Base-by-base conservation (phyloP, 352 stramenopile species). In the Phytophthora fragariae region DNA sequence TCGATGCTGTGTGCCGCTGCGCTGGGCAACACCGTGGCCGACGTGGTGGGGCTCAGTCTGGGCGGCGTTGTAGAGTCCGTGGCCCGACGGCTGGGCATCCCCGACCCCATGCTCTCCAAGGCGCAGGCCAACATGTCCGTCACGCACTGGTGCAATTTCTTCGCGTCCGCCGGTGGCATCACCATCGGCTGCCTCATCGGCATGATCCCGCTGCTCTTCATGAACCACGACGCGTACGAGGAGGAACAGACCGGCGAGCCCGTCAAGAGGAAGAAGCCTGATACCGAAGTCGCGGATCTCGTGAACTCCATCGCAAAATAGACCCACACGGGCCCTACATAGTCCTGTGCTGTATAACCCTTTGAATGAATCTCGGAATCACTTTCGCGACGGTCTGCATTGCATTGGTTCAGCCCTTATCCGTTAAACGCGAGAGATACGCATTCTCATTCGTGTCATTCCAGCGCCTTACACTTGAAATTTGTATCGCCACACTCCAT, bases 1-100 rank as follows among this genome's bases (percentile, higher is more conserved):
- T 98, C 94, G 33, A 99, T 98, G 66, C 89, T 99, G 57, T 98
- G 92, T 54, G 97, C 97, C 17, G 97, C 96, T 2, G 97, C 95
- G 11, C 82, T 99, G 57, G 94, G 96, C 17, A 99, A 99, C 77
- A 98, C 98, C 27, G 89, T 99, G 37, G 92, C 85, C 24, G 97
- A 99, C 80, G 84, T 99, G 17, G 86, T 94, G 4, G 97, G 97
- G 7, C 88, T 99, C 37, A 97, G 92, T 68, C 83, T 99, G 12
- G 97, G 96, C 50, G 96, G 96, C 24, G 80, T 97, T 19, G 97
- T 99, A 60, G 91, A 96, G 68, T 82, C 76, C 39, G 86, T 94
- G 57, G 89, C 90, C 61, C 82, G 88, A 3, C 83, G 83, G 44
- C 53, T 89, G 17, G 84, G 83, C 15, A 93, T 93, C 55, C 82